A percentile compares a stretch with the other conserved stretches of the same genome.
phyloP scores from a whole-genome alignment of 805 yeast genomes.

The Candida jianshihensis region DNA sequence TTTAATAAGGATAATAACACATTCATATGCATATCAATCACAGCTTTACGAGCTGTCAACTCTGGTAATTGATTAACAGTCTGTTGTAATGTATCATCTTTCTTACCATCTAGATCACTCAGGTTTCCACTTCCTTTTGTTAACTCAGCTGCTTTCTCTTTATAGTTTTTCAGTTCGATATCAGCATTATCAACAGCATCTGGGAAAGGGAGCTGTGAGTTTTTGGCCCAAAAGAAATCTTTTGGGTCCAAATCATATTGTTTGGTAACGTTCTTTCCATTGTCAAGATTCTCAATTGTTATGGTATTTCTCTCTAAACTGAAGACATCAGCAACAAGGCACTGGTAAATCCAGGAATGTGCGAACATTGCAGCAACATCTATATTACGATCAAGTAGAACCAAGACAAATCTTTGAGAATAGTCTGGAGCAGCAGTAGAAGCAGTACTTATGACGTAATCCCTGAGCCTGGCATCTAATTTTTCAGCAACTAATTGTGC shows the following conservation, averaged over 20 bases:
- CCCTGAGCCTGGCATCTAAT: conserved; percentile 77
- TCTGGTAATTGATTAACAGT: conserved; percentile 93
- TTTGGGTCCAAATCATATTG: conserved; percentile 85
- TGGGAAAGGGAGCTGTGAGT: conserved; percentile 88
- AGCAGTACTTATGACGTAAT: conserved; percentile 67
- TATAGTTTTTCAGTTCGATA: conserved; percentile 69
- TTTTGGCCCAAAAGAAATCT: conserved; percentile 87
- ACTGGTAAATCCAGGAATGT: conserved; percentile 97
- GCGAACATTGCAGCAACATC: conserved; percentile 92
- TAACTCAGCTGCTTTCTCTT: conserved; percentile 79
- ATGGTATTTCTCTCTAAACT: conserved; percentile 77
- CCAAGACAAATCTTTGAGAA: conserved; percentile 64
- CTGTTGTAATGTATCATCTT: conserved; percentile 56
- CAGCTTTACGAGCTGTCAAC: conserved; percentile 76
- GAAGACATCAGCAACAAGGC: conserved; percentile 91
- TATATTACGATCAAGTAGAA: conserved; percentile 80
- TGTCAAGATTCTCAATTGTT: conserved; percentile 40
- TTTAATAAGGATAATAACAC: conserved; percentile 78
- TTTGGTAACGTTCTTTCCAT: conserved; percentile 36
- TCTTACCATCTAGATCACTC: conserved; percentile 60
- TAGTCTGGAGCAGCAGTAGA: conserved; percentile 19
- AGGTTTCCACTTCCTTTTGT: conserved; percentile 65
- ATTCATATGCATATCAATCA: conserved; percentile 95
- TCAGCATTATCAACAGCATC: conserved; percentile 99
- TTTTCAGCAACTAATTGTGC: conserved; percentile 91